Conservation (phyloP, 1,284 basidiomycete genomes). For the Cryptococcus amylolentus region DNA sequence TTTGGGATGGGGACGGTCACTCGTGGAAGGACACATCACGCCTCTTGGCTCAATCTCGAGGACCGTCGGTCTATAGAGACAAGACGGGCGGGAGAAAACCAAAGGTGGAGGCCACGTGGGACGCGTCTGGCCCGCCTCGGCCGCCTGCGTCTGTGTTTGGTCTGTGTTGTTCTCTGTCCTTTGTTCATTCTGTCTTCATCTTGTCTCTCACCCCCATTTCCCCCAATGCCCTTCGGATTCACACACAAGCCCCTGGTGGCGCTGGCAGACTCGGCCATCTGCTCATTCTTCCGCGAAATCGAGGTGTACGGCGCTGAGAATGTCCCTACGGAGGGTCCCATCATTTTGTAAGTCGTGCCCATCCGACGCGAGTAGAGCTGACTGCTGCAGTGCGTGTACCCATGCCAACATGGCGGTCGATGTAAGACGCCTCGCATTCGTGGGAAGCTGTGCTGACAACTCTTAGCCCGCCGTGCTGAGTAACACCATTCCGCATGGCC, state of each 20-base stretch:
- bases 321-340: slow-evolving; percentile 74
- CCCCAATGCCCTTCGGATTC: slow-evolving; percentile 52
- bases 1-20: too few relatives aligned
- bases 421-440: slow-evolving; percentile 56
- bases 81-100: background rate
- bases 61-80: too few relatives aligned
- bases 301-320: slow-evolving; percentile 78
- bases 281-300: slow-evolving; percentile 81
- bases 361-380: background rate
- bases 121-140: background rate
- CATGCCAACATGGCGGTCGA: slow-evolving; percentile 93
- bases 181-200: background rate
- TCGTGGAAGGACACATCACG: too few relatives aligned
- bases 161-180: background rate
- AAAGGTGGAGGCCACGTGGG: background rate
- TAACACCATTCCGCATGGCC: slow-evolving; percentile 43
- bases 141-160: background rate
- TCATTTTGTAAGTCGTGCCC: slow-evolving; percentile 69
- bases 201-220: background rate
- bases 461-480: slow-evolving; percentile 45
- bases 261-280: slow-evolving; percentile 67
- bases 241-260: slow-evolving; percentile 64
- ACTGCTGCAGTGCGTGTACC: slow-evolving; percentile 64
- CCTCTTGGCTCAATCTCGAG: too few relatives aligned
- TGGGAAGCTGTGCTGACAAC: background rate